Evolutionary conservation across 2,329 filamentous ascomycete genomes (phyloP), one percentile per base, ranked within the genome.

Genomic region (Mycosphaerella sp.): DNA sequence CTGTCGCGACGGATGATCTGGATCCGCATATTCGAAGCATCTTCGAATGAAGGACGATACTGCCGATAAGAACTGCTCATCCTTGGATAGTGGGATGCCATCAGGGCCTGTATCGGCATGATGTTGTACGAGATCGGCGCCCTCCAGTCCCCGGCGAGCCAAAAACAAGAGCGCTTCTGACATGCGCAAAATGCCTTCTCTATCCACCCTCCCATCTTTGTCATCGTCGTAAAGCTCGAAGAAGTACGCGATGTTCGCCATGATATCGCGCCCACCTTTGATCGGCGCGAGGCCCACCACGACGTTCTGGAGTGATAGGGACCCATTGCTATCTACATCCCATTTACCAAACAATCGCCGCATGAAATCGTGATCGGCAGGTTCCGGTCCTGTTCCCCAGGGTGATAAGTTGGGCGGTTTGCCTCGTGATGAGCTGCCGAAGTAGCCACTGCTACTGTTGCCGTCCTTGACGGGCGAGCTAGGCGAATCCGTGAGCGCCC

Each of bases 21-120:
- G 92, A 66, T 98, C 93, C 5, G 93, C 93, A 67, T 98, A 98
- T 72, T 98, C 93, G 62, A 98, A 98, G 71, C 93, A 98, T 55
- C 93, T 82, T 60, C 91, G 81, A 56, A 97, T 98, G 68, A 98
- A 98, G 2, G 90, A 90, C 63, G 89, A 95, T 49, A 98, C 90
- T 58, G 91, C 95, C 58, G 86, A 88, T 26, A 98, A 74, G 67
- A 98, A 97, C 50, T 85, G 82, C 70, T 97, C 93, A 61, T 95
- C 93, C 40, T 85, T 82, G 53, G 72, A 87, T 14, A 61, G 51
- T 1, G 59, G 59, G 3, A 61, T 53, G 6, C 60, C 60, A 43
- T 62, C 69, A 66, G 32, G 70, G 64, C 31, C 68, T 62, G 23
- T 66, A 66, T 51, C 54, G 32, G 32, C 29, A 9, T 49, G 51